Conservation (phyloP, 192 early-diverging fungal genomes). For the Gaertneriomyces semiglobifer region DNA sequence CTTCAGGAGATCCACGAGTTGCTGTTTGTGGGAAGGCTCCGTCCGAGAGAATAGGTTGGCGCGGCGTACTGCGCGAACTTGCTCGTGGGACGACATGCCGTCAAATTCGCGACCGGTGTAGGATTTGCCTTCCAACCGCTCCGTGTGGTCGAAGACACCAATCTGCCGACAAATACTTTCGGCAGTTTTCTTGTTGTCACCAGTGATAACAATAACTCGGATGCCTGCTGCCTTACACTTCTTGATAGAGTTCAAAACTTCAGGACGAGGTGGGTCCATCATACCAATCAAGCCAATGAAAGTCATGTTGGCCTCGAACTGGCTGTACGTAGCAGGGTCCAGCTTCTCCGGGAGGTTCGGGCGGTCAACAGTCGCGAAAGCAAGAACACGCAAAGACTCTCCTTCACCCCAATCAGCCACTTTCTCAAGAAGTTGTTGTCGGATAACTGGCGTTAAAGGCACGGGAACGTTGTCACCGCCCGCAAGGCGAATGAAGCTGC, state of each 20-base stretch:
- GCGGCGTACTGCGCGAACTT: slow-evolving; percentile 64
- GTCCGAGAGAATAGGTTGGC: slow-evolving; percentile 91
- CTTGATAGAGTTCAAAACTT: slow-evolving; percentile 77
- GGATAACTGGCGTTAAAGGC: slow-evolving; percentile 63
- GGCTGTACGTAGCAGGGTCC: slow-evolving; percentile 54
- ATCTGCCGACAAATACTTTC: slow-evolving; percentile 93
- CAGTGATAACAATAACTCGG: slow-evolving; percentile 96
- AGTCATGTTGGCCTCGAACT: slow-evolving; percentile 79
- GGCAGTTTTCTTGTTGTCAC: slow-evolving; percentile 96
- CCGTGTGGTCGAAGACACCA: slow-evolving; percentile 75
- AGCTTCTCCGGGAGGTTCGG: slow-evolving; percentile 63
- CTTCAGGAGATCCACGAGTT: slow-evolving; percentile 90
- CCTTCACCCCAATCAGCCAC: slow-evolving; percentile 70
- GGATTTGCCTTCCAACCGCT: slow-evolving; percentile 61
- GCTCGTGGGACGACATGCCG: slow-evolving; percentile 69
- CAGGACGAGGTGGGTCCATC: slow-evolving; percentile 95
- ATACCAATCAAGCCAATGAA: slow-evolving; percentile 95
- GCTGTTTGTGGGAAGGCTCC: slow-evolving; percentile 92
- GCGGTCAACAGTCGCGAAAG: slow-evolving; percentile 79
- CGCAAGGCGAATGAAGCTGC: slow-evolving; percentile 57
- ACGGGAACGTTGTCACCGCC: slow-evolving; percentile 43
- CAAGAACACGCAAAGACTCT: slow-evolving; percentile 84
- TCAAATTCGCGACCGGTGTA: slow-evolving; percentile 97
- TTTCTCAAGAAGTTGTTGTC: slow-evolving; percentile 60
- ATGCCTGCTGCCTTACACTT: slow-evolving; percentile 93